phyloP scores from a whole-genome alignment of 331 rosid genomes.

The Quercus tomentella region DNA sequence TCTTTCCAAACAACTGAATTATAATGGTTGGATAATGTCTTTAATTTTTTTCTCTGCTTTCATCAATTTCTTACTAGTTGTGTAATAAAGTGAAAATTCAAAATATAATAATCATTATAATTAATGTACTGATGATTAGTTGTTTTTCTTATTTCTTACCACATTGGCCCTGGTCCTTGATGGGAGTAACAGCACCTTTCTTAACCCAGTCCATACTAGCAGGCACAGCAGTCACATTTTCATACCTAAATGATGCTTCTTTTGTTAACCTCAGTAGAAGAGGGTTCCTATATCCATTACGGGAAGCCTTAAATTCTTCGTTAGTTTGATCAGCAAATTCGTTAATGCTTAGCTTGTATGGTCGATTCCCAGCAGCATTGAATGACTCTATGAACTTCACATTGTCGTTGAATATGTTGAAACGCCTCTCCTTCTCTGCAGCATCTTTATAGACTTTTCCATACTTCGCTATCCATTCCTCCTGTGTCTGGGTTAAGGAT shows the following conservation, averaged over 20 bases:
- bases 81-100: background rate
- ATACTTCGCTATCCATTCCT: slow-evolving; percentile 9
- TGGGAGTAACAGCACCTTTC: slow-evolving; percentile 23
- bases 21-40: no score
- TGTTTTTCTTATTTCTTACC: slow-evolving; percentile 2
- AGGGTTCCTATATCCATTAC: slow-evolving; percentile 14
- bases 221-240: background rate
- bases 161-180: slow-evolving; percentile 27
- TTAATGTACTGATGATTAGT: background rate
- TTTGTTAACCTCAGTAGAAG: background rate
- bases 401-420: slow-evolving; percentile 20
- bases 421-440: slow-evolving; percentile 4
- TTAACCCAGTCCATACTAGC: slow-evolving; percentile 13
- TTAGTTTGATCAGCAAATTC: slow-evolving; percentile 21
- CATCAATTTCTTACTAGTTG: no score
- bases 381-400: slow-evolving; percentile 8
- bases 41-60: no score
- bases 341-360: slow-evolving; percentile 20
- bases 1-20: no score
- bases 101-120: no score
- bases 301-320: slow-evolving; percentile 16
- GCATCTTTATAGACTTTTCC: background rate
- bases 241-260: slow-evolving; percentile 11
- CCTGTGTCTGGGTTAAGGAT: background rate
- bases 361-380: background rate